These are phyloP conservation scores for Pholiota molesta DNA, from an alignment of 768 basidiomycete genomes.

Conservation along the genomic window DNA sequence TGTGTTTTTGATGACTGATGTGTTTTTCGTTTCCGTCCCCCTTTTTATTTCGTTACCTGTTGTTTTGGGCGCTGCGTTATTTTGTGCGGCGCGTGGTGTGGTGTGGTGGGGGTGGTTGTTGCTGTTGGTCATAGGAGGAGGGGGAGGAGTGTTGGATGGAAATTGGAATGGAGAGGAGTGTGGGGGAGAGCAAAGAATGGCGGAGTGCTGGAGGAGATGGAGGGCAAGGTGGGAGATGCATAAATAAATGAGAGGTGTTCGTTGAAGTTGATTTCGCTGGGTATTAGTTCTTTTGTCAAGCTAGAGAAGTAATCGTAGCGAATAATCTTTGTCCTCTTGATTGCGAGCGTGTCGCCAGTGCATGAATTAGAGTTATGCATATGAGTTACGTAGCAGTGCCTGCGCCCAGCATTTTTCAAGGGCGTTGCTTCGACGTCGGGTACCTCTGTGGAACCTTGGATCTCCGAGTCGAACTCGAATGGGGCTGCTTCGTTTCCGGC, in stretches of 20 bases:
- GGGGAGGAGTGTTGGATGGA: background rate
- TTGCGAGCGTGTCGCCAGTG: too few relatives aligned
- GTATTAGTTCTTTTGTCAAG: slow-evolving; percentile 1
- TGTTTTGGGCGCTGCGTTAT: background rate
- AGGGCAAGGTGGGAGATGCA: background rate
- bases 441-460: background rate
- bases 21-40: background rate
- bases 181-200: background rate
- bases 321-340: too few relatives aligned
- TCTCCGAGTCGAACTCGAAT: too few relatives aligned
- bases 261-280: background rate
- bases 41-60: background rate
- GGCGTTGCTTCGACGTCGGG: background rate
- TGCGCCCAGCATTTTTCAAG: background rate
- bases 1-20: background rate
- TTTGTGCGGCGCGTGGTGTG: background rate
- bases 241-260: background rate
- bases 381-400: background rate
- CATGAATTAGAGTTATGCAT: too few relatives aligned
- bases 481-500: too few relatives aligned
- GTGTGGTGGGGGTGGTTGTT: background rate
- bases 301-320: background rate
- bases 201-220: too few relatives aligned
- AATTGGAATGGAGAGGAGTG: background rate
- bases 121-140: too few relatives aligned